Conservation (phyloP, 2,329 filamentous ascomycete genomes). For the Exophiala mesophila region DNA sequence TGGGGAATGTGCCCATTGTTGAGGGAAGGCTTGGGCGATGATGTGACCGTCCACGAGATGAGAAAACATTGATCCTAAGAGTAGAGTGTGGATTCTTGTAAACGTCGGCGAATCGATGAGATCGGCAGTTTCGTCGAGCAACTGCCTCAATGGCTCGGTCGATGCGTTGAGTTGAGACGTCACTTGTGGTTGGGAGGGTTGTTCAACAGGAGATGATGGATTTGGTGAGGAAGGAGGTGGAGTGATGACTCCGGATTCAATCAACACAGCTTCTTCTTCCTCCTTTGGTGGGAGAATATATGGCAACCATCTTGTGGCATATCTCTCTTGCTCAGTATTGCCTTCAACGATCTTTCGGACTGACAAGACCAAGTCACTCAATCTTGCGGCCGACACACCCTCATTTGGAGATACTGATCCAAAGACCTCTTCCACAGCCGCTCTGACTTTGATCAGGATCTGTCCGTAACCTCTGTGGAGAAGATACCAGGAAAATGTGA, state of each 20-base stretch:
- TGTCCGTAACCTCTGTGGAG: conserved; percentile 85
- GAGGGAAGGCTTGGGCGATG: conserved; percentile 70
- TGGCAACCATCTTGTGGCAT: conserved; percentile 67
- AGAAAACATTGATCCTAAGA: conserved; percentile 84
- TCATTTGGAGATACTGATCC: conserved; percentile 84
- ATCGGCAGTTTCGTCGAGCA: conserved; percentile 93
- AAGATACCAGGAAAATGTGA: conserved; percentile 98
- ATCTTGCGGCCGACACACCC: conserved; percentile 72
- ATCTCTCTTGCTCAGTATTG: conserved; percentile 57
- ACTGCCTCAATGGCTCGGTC: conserved; percentile 60
- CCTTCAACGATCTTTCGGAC: conserved; percentile 84
- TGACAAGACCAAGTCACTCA: conserved; percentile 75
- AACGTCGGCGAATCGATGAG: conserved; percentile 92
- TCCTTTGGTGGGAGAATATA: conserved; percentile 71
- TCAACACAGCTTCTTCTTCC: conserved; percentile 73
- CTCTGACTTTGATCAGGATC: conserved; percentile 72
- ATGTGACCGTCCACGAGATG: conserved; percentile 79
- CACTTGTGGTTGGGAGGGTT: background rate
- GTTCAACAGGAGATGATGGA: conserved; percentile 10
- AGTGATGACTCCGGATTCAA: conserved; percentile 70
- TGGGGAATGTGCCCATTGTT: conserved; percentile 34
- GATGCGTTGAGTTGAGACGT: conserved; percentile 20
- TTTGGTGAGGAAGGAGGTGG: conserved; percentile 34
- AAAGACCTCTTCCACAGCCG: conserved; percentile 85
- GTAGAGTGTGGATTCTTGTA: conserved; percentile 73